Conservation (phyloP, 257 asterid genomes). For the Petunia axillaris region DNA sequence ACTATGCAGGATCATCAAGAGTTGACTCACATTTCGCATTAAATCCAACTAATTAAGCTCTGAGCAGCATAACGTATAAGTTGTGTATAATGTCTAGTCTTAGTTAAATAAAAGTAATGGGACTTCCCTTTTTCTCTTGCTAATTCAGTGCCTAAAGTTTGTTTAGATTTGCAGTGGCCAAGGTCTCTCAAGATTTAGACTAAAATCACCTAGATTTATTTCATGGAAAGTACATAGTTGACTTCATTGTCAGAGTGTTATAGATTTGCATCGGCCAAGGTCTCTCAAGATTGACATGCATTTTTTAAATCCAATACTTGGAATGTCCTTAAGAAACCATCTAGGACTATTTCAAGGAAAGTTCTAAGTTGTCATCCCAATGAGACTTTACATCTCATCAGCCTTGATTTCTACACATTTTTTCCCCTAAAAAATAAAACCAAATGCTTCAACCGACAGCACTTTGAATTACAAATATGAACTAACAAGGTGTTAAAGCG, state of each 20-base stretch:
- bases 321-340: neutral
- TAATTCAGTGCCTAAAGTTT: conserved; percentile 13
- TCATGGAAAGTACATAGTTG: conserved; percentile 1
- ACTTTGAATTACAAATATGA: neutral
- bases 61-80: conserved; percentile 33
- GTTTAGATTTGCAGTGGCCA: conserved; percentile 19
- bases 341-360: conserved; percentile 18
- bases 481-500: neutral
- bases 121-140: neutral
- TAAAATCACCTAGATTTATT: conserved; percentile 15
- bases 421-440: neutral
- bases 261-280: neutral
- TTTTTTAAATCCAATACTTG: neutral
- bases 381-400: neutral
- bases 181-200: neutral
- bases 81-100: neutral
- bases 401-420: neutral
- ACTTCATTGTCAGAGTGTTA: neutral
- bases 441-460: conserved; percentile 21
- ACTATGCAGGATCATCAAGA: neutral
- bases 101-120: neutral
- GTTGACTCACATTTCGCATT: neutral
- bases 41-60: conserved; percentile 7
- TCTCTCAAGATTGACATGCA: neutral
- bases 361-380: conserved; percentile 4